These are phyloP conservation scores for Ogataea trehalophila DNA, from an alignment of 805 yeast species.

Conservation along the genomic window DNA sequence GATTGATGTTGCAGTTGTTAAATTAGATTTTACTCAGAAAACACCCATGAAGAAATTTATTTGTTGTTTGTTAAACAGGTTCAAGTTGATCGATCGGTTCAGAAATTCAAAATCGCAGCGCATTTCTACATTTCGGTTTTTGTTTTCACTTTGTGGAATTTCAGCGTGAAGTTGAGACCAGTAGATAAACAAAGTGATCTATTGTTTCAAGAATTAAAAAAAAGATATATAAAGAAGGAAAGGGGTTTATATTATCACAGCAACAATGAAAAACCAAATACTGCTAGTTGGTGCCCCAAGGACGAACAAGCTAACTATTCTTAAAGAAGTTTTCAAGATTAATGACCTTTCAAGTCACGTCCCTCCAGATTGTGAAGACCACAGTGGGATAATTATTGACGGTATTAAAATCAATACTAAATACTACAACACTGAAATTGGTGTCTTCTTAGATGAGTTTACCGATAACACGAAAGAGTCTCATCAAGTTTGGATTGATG, in stretches of 20 bases:
- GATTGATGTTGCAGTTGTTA: too few relatives aligned
- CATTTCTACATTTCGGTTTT: too few relatives aligned
- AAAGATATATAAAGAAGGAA: too few relatives aligned
- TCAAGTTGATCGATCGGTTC: too few relatives aligned
- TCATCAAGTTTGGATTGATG: conserved; percentile 32
- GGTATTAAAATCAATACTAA: conserved; percentile 19
- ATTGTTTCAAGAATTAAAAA: too few relatives aligned
- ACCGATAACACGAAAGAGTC: conserved; percentile 25
- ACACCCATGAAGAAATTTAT: too few relatives aligned
- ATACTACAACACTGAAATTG: conserved; percentile 25
- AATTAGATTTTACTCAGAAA: too few relatives aligned
- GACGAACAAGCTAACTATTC: conserved; percentile 34
- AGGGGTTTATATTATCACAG: conserved; percentile 15
- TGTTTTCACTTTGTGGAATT: too few relatives aligned
- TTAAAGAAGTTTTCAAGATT: conserved; percentile 21
- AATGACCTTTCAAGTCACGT: conserved; percentile 19
- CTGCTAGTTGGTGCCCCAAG: conserved; percentile 41
- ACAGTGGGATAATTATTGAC: conserved; percentile 24
- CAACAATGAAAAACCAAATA: conserved; percentile 33
- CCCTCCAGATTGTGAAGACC: conserved; percentile 8
- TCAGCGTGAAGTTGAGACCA: too few relatives aligned
- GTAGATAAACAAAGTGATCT: too few relatives aligned
- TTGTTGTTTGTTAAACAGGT: too few relatives aligned
- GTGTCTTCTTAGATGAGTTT: conserved; percentile 28
- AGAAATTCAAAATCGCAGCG: too few relatives aligned